phyloP scores from a whole-genome alignment of 2,329 filamentous ascomycete species.

The Phyllosticta citrichinensis region DNA sequence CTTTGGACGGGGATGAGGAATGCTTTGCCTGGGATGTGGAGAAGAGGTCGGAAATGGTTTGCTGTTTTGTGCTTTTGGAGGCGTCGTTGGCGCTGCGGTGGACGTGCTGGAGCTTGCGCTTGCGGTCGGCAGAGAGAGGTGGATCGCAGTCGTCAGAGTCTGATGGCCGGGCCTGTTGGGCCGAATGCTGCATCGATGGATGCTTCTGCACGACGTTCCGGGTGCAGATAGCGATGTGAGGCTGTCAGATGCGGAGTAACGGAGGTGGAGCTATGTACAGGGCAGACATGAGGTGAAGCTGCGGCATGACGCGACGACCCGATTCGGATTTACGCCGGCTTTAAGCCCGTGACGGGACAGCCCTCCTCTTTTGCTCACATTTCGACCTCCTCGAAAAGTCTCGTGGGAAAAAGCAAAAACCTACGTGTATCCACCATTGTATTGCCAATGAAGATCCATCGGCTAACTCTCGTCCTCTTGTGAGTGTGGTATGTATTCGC shows the following conservation, averaged over 20 bases:
- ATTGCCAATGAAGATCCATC: background rate
- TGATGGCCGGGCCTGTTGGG: constrained; percentile 6
- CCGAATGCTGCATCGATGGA: constrained; percentile 9
- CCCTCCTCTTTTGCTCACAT: background rate
- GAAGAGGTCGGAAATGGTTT: constrained; percentile 37
- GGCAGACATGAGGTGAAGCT: background rate
- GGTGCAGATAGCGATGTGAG: constrained; percentile 65
- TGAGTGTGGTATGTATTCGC: background rate
- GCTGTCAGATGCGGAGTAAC: constrained; percentile 33
- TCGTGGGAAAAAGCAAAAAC: background rate
- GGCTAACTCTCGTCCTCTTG: background rate
- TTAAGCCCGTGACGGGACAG: background rate
- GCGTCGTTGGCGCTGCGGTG: background rate
- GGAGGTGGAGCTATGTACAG: background rate
- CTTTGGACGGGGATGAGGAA: constrained; percentile 14
- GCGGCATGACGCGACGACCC: background rate
- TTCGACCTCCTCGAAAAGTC: background rate
- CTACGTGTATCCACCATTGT: background rate
- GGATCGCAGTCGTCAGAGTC: constrained; percentile 3
- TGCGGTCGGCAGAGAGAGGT: constrained; percentile 6
- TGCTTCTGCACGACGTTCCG: constrained; percentile 41
- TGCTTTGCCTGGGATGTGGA: constrained; percentile 21
- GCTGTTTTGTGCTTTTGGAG: constrained; percentile 21
- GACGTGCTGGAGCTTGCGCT: constrained; percentile 11
- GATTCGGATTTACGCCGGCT: background rate